Base-by-base conservation (phyloP, 306 rosid species). In the Aeschynomene evenia region DNA sequence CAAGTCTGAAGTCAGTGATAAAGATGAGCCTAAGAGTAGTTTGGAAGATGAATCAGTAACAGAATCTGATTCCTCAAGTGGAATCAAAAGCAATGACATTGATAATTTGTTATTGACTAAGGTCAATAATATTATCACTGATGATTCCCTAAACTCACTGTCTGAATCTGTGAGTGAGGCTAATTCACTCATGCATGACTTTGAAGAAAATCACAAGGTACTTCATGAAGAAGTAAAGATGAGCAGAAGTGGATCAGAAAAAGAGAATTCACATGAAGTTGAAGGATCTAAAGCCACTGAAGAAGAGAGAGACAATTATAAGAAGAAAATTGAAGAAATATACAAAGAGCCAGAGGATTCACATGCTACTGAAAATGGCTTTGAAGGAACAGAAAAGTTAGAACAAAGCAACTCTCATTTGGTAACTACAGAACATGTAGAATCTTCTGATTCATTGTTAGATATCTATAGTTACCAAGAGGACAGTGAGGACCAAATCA, bases 171-270 rank as follows among this genome's bases (percentile, higher is more conserved):
- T 19, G 24, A 15, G 55, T 57, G 59, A 42, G 72, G 45, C 74
- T 24, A 63, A 61, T 58, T 40, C 65, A 29, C 50, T 21, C 8
- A 63, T 67, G 28, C 60, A 57, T 49, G 81, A 80, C 63, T 26
- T 31, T 2, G 82, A 75, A 66, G 82, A 75, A 16, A 81, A 63
- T 61, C 26, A 33, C 82, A 68, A 59, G 56, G 66, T 66, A 57
- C 39, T 73, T 28, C 11, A 58, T 34, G 83, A 70, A 62, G 88
- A 84, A 31, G 59, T 28, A 5, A 75, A 34, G 62, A 21, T 42
- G 16, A 50, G 39, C 23, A 73, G 26, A 78, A 50, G 69, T 67
- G 68, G 43, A 54, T 65, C 70, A 36, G 77, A 68, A 79, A 74
- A 22, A 63, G 83, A 77, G 58, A 59, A 49, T 55, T 54, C 65